Conservation (phyloP, 805 yeast genomes). For the Saccharomycopsis sp. region DNA sequence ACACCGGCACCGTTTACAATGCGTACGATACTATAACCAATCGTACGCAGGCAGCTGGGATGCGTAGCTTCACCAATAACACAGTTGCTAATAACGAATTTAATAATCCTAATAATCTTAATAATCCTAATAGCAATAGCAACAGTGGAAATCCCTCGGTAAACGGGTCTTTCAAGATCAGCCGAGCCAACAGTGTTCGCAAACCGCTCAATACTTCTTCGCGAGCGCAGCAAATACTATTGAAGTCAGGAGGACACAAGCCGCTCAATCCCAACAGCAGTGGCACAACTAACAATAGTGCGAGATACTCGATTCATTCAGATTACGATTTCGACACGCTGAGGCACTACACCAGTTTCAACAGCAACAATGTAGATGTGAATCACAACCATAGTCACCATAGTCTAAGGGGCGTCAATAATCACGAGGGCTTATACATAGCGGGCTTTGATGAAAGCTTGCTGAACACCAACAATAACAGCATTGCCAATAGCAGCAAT, state of each 20-base stretch:
- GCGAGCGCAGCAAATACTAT: neutral
- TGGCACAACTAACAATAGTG: neutral
- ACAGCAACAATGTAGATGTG: neutral
- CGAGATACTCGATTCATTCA: neutral
- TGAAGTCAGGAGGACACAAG: neutral
- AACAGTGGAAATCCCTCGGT: neutral
- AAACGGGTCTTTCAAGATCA: neutral
- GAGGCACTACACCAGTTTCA: neutral
- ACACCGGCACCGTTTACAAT: no score
- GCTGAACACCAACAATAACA: neutral
- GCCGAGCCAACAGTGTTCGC: neutral
- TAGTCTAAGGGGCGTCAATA: neutral
- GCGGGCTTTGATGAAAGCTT: constrained; percentile 9
- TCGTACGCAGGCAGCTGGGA: neutral
- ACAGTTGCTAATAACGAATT: neutral
- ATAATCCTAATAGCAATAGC: neutral
- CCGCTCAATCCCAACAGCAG: neutral
- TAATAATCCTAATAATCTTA: no score
- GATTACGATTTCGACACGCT: neutral
- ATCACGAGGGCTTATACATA: neutral
- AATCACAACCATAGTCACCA: neutral
- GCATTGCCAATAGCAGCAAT: neutral
- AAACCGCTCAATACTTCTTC: neutral
- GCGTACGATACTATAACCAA: neutral
- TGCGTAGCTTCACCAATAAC: neutral